phyloP scores from a whole-genome alignment of 495 filamentous ascomycete genomes.

The Xanthoparmelia taractica region DNA sequence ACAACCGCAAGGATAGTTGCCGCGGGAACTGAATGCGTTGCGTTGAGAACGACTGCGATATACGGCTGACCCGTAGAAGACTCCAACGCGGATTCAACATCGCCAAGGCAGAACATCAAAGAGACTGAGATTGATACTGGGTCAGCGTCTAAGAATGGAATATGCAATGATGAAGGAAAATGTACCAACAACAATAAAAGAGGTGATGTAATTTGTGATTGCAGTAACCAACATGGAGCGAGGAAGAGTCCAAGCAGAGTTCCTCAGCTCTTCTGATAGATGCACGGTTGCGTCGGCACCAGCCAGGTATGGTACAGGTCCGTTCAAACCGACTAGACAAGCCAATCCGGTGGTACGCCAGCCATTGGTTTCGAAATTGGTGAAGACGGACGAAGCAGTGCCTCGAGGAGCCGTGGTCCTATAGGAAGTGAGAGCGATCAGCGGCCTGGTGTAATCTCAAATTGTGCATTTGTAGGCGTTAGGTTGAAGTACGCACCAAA shows the following conservation, averaged over 20 bases:
- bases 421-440: constrained; percentile 12
- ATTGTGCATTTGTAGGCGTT: constrained; percentile 5
- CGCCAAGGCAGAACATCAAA: constrained; percentile 32
- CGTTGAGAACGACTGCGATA: constrained; percentile 35
- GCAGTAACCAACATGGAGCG: constrained; percentile 33
- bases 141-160: constrained; percentile 20
- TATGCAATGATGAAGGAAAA: constrained; percentile 16
- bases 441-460: constrained; percentile 2
- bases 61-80: constrained; percentile 33
- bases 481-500: constrained; percentile 33
- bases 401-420: constrained; percentile 42
- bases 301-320: constrained; percentile 32
- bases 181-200: constrained; percentile 35
- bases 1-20: constrained; percentile 31
- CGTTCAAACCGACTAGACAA: constrained; percentile 48
- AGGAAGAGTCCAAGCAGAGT: constrained; percentile 35
- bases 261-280: constrained; percentile 38
- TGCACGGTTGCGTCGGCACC: constrained; percentile 39
- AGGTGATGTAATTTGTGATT: constrained; percentile 34
- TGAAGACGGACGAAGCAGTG: constrained; percentile 46
- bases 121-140: constrained; percentile 18
- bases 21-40: constrained; percentile 26
- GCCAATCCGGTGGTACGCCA: constrained; percentile 48
- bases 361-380: constrained; percentile 46
- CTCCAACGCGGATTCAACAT: constrained; percentile 28